phyloP scores from a whole-genome alignment of 768 basidiomycete species.

The Suillus variegatus region DNA sequence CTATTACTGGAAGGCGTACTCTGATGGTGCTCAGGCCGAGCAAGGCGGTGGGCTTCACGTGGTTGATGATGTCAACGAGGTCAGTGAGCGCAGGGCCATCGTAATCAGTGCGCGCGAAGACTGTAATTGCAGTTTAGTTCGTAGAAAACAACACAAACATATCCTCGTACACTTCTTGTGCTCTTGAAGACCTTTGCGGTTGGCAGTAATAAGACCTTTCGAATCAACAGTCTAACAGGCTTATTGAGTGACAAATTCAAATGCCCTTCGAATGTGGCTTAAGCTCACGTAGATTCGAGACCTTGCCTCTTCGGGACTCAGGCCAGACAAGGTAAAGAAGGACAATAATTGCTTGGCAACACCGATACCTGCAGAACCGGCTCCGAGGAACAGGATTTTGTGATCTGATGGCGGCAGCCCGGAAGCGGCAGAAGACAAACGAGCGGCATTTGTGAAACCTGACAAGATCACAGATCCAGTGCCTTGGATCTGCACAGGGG shows the following conservation, averaged over 20 bases:
- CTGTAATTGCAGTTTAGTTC: constrained; percentile 29
- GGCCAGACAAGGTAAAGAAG: constrained; percentile 53
- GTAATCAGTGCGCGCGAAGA: constrained; percentile 74
- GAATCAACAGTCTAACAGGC: constrained; percentile 65
- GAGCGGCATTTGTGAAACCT: constrained; percentile 75
- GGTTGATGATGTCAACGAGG: constrained; percentile 64
- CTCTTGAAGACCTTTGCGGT: constrained; percentile 65
- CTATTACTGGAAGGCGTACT: constrained; percentile 14
- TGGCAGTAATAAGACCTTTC: constrained; percentile 72
- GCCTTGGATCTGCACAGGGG: constrained; percentile 54
- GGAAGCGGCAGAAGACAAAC: constrained; percentile 51
- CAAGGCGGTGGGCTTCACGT: constrained; percentile 77
- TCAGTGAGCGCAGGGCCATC: constrained; percentile 60
- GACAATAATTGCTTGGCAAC: constrained; percentile 52
- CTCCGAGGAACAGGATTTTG: constrained; percentile 59
- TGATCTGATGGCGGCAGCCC: constrained; percentile 45
- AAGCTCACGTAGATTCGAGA: constrained; percentile 62
- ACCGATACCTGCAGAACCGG: constrained; percentile 54
- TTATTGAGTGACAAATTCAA: constrained; percentile 14
- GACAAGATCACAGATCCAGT: constrained; percentile 77
- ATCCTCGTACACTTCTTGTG: constrained; percentile 67
- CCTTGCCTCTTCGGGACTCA: constrained; percentile 67
- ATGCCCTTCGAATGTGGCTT: constrained; percentile 5
- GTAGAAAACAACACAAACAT: not conserved
- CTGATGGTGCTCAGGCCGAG: constrained; percentile 69